phyloP scores from a whole-genome alignment of 202 grass and related monocot genomes.

The Bolboschoenoplectus hybrid region DNA sequence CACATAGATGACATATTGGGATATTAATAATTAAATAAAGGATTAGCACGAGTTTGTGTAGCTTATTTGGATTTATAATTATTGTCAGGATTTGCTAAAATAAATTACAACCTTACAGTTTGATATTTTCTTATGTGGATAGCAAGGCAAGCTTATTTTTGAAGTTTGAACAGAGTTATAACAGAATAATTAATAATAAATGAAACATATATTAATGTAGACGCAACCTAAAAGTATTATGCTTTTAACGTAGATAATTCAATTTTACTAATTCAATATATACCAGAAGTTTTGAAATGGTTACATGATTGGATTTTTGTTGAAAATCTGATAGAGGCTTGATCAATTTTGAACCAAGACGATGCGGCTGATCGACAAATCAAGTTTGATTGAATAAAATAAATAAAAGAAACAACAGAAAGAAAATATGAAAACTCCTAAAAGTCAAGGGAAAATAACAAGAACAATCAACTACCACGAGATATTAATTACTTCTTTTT shows the following conservation, averaged over 20 bases:
- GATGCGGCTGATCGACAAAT: background rate
- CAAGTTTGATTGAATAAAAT: background rate
- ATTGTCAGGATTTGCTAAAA: background rate
- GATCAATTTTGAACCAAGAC: background rate
- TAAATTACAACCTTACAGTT: background rate
- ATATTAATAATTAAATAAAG: background rate
- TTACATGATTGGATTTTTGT: background rate
- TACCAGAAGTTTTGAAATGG: background rate
- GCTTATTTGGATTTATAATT: background rate
- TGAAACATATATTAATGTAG: background rate
- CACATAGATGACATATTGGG: background rate
- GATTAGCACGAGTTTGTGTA: background rate
- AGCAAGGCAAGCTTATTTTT: background rate
- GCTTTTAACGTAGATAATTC: background rate
- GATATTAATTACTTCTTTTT: too few species aligned
- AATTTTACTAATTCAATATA: background rate
- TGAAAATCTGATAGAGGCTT: background rate
- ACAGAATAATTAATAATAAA: background rate
- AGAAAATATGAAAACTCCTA: background rate
- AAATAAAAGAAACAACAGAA: background rate
- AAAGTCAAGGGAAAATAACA: too few species aligned
- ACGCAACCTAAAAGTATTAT: background rate
- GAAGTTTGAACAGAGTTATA: background rate
- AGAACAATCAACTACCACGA: too few species aligned
- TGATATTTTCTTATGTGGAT: background rate